phyloP scores from a whole-genome alignment of 805 yeast genomes.

The Nakazawaea holstii region DNA sequence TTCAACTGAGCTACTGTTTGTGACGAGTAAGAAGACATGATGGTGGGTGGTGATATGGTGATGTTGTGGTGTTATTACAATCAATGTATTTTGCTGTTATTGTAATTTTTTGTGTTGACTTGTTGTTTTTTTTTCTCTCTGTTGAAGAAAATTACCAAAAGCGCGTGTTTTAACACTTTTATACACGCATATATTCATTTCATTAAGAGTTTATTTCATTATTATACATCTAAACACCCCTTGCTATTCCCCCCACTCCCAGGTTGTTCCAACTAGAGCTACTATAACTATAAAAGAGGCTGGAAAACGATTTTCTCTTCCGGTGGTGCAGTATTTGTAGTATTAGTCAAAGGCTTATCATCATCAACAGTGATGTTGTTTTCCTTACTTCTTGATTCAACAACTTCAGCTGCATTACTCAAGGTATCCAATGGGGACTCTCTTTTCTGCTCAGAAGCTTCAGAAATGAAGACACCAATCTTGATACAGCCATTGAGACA shows the following conservation, averaged over 20 bases:
- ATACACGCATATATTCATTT: too few relatives aligned
- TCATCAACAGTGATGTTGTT: background rate
- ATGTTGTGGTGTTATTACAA: background rate
- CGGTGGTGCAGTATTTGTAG: too few relatives aligned
- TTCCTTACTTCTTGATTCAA: background rate
- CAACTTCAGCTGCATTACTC: conserved; percentile 5
- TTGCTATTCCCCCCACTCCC: too few relatives aligned
- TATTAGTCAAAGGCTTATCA: too few relatives aligned
- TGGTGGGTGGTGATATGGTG: too few relatives aligned
- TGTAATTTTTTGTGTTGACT: background rate
- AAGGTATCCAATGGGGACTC: conserved; percentile 8
- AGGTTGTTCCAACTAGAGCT: too few relatives aligned
- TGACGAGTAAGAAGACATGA: conserved; percentile 53
- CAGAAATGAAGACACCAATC: conserved; percentile 4
- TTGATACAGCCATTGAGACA: background rate
- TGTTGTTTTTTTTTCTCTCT: background rate
- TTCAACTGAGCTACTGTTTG: conserved; percentile 81
- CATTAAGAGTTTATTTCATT: too few relatives aligned
- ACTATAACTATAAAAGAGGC: conserved; percentile 1
- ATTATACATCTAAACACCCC: too few relatives aligned
- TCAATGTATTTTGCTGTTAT: background rate
- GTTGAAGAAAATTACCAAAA: too few relatives aligned
- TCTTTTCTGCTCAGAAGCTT: background rate
- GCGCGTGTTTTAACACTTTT: too few relatives aligned
- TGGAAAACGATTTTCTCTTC: conserved; percentile 4